These are phyloP conservation scores for Colletotrichum karsti DNA, from an alignment of 2,329 filamentous ascomycete species.

Conservation along the genomic window DNA sequence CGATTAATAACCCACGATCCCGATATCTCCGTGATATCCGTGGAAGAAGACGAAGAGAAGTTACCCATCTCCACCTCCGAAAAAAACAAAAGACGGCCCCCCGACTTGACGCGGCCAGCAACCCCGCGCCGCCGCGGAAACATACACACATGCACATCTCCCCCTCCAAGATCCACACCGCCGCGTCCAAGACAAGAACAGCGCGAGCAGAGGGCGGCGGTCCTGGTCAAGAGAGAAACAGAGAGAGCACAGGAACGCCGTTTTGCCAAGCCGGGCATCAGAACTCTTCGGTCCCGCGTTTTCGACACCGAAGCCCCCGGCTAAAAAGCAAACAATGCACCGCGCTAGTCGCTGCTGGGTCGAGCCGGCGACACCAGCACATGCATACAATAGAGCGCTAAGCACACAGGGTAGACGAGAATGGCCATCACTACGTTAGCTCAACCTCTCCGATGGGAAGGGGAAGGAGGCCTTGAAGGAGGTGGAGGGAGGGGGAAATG, in stretches of 20 bases:
- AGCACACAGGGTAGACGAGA: too few relatives aligned
- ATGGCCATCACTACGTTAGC: too few relatives aligned
- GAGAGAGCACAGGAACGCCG: not conserved
- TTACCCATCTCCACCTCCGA: too few relatives aligned
- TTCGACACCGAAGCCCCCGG: not conserved
- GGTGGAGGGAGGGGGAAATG: too few relatives aligned
- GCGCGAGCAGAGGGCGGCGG: too few relatives aligned
- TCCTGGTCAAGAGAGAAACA: too few relatives aligned
- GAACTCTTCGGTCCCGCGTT: slow-evolving; percentile 11
- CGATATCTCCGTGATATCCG: not conserved
- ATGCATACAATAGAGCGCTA: too few relatives aligned
- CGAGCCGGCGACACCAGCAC: too few relatives aligned
- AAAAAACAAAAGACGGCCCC: not conserved
- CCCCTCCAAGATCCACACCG: slow-evolving; percentile 5
- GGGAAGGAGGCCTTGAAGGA: too few relatives aligned
- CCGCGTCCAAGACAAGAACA: not conserved
- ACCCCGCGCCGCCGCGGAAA: slow-evolving; percentile 5
- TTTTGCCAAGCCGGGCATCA: slow-evolving; percentile 6
- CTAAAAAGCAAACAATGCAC: too few relatives aligned
- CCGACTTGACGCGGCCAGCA: not conserved
- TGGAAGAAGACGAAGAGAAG: not conserved
- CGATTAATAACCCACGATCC: not conserved
- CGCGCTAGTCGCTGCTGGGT: too few relatives aligned
- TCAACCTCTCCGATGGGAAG: too few relatives aligned
- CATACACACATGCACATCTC: not conserved